phyloP scores from a whole-genome alignment of 164 flowering plant genomes.

The Piper betle region DNA sequence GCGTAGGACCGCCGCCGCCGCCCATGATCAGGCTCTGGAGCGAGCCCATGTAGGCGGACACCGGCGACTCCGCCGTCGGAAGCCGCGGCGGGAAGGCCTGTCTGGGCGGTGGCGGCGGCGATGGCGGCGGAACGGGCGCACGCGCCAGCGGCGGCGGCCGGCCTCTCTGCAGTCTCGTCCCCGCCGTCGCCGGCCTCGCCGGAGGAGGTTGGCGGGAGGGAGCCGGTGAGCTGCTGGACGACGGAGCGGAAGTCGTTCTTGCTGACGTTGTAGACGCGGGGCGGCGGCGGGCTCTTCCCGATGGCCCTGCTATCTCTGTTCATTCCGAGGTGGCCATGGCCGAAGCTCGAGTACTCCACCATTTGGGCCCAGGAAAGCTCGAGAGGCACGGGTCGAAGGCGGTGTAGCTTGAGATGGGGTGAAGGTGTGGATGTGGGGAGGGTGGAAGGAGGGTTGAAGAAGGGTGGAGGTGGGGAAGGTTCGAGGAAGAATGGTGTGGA shows the following conservation, averaged over 20 bases:
- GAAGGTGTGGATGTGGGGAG: no score
- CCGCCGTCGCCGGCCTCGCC: constrained; percentile 55
- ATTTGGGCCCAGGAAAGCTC: no score
- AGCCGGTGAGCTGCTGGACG: constrained; percentile 27
- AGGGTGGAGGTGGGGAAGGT: no score
- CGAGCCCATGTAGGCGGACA: constrained; percentile 81
- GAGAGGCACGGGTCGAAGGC: no score
- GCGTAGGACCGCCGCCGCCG: constrained; percentile 18
- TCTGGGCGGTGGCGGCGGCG: constrained; percentile 14
- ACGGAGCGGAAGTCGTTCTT: constrained; percentile 91
- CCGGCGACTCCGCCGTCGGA: constrained; percentile 61
- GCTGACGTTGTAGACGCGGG: constrained; percentile 91
- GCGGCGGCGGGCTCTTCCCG: constrained; percentile 89
- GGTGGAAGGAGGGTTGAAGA: no score
- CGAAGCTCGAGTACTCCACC: constrained; percentile 33
- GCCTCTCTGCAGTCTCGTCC: constrained; percentile 63
- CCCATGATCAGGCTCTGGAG: constrained; percentile 58
- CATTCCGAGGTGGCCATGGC: constrained; percentile 69
- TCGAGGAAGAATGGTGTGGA: no score
- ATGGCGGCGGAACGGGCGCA: constrained; percentile 31
- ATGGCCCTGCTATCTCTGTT: constrained; percentile 82
- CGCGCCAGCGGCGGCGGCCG: constrained; percentile 79
- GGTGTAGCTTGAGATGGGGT: no score
- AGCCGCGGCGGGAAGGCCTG: constrained; percentile 9
- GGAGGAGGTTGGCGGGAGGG: constrained; percentile 31